Conservation (phyloP, 2,329 filamentous ascomycete genomes). For the Sarocladium oryzae region DNA sequence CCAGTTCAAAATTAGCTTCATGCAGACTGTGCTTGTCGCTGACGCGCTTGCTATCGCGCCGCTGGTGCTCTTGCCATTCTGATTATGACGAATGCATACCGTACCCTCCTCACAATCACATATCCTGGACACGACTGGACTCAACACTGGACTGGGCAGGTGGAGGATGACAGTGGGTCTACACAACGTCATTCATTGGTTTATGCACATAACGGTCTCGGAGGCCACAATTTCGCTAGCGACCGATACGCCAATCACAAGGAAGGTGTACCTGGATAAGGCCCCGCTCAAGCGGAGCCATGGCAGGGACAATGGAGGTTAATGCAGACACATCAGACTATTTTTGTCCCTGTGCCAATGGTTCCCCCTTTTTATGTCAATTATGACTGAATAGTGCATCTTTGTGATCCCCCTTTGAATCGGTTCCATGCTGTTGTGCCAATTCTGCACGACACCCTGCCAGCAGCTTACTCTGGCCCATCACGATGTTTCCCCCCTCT, state of each 20-base stretch:
- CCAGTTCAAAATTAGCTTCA: not conserved
- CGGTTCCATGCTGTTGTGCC: too few species aligned
- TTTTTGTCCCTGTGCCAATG: not conserved
- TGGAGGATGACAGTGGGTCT: constrained; percentile 1
- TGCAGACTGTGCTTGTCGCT: not conserved
- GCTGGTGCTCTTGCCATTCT: not conserved
- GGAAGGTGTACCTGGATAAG: not conserved
- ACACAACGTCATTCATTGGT: not conserved
- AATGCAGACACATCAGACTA: constrained; percentile 1
- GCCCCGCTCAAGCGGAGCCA: not conserved
- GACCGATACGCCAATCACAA: constrained; percentile 2
- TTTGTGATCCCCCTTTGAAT: not conserved
- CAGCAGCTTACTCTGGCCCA: not conserved
- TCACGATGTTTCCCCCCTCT: not conserved
- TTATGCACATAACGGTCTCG: not conserved
- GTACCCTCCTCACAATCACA: not conserved
- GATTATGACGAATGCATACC: not conserved
- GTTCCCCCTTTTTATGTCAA: not conserved
- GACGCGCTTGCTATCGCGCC: not conserved
- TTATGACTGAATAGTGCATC: not conserved
- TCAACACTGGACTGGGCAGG: too few species aligned
- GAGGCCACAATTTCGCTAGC: not conserved
- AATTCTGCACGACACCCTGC: too few species aligned
- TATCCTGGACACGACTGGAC: too few species aligned
- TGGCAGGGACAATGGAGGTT: not conserved